Conservation (phyloP, 352 stramenopile species). For the Ophiocytium majus region DNA sequence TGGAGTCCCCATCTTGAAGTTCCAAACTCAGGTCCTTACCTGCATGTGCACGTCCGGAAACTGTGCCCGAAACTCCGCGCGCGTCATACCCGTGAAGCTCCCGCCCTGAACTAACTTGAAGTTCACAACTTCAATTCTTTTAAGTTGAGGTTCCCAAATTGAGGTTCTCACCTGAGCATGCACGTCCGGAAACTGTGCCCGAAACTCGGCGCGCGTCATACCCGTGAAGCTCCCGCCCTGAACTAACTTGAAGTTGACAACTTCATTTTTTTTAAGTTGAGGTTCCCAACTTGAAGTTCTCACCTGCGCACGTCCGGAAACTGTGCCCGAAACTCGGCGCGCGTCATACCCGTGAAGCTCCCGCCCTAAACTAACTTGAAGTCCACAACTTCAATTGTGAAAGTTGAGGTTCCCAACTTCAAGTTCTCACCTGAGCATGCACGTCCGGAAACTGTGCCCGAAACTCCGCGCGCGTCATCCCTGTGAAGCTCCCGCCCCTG, state of each 20-base stretch:
- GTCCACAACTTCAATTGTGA: too few species aligned
- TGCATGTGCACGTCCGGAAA: background rate
- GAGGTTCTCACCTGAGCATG: background rate
- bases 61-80: constrained; percentile 72
- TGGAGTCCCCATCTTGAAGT: too few species aligned
- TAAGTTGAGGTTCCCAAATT: too few species aligned
- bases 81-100: constrained; percentile 63
- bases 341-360: constrained; percentile 62
- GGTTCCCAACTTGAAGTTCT: too few species aligned
- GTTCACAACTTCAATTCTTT: too few species aligned
- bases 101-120: too few species aligned
- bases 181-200: constrained; percentile 55
- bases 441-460: constrained; percentile 57
- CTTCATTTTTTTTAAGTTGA: background rate
- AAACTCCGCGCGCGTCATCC: constrained; percentile 76
- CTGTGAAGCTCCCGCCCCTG: constrained; percentile 45
- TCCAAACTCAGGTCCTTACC: background rate
- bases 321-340: constrained; percentile 72
- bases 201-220: constrained; percentile 76
- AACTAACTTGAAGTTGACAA: too few species aligned
- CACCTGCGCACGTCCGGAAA: constrained; percentile 20
- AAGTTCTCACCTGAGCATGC: background rate
- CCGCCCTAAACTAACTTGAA: too few species aligned
- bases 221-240: constrained; percentile 3
- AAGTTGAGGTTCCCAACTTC: background rate